Base-by-base conservation (phyloP, 441 rosid species). In the Eruca vesicaria region DNA sequence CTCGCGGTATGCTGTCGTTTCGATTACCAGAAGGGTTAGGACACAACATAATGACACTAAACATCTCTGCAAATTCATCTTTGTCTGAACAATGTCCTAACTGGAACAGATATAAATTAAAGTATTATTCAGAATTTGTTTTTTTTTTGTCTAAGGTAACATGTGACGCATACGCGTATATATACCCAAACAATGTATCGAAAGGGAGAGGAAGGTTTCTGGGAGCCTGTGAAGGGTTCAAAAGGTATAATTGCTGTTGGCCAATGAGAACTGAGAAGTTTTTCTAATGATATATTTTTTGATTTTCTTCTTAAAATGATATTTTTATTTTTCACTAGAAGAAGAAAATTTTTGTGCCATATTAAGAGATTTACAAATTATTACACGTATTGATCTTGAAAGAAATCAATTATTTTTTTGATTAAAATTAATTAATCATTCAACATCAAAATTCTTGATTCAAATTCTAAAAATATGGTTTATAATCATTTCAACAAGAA, bases 1-100 rank as follows among this genome's bases (percentile, higher is more conserved):
- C 18, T 77, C 76, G 20, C 78, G 69, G 63, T 62, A 76, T 68
- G 79, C 74, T 1, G 79, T 63, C 79, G 79, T 55, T 69, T 69
- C 60, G 16, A 10, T 29, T 29, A 31, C 2, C 29, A 52, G 29
- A 68, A 68, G 56, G 11, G 63, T 35, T 1, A 76, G 59, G 57
- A 69, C 70, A 6, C 14, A 76, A 41, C 74, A 76, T 15, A 55
- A 11, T 2, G 69, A 41, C 41, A 56, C 31, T 18, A 76, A 7
- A 14, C 52, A 48, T 70, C 19, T 70, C 75, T 57, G 32, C 11
- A 57, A 70, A 64, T 1, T 56, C 80, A 76, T 70, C 28, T 48
- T 8, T 62, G 33, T 76, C 59, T 56, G 74, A 7, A 21, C 60
- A 69, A 76, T 76, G 60, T 69, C 69, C 6, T 29, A 69, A 58